Evolutionary conservation across 805 yeast species (phyloP), one percentile per base, ranked within the genome.

Genomic region (Tetrapisispora taiwanensis): DNA sequence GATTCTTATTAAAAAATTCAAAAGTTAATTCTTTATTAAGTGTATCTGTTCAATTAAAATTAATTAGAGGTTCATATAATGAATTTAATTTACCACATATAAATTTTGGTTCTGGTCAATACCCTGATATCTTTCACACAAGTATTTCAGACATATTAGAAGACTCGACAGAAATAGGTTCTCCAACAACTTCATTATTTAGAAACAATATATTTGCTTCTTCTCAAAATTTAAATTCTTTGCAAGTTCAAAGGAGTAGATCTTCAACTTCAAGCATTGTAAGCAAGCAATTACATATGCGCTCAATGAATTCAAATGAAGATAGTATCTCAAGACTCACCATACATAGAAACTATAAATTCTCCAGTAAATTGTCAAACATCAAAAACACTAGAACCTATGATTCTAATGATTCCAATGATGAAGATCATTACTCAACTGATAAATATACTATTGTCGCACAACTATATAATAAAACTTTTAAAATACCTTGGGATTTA

Each of bases 21-120:
- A 85, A 86, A 51, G 78, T 90, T 17, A 90, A 90, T 60, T 81
- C 94, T 2, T 82, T 86, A n/a, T 62, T 83, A 33, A 79, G 74
- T 47, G 48, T 86, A 35, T 71, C 80, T 1, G 66, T 84, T n/a
- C 67, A 69, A 5, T 61, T 84, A 52, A 70, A 67, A 35, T 55
- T 69, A 36, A 51, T 66, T 30, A 63, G 71, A 51, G 76, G 68
- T 32, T 41, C 56, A 7, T 63, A 61, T 42, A 46, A 49, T 13
- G 68, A 63, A 31, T 63, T 63, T 39, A 48, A 50, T 26, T 27
- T 49, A 46, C 60, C 8, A 45, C 44, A 15, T 34, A 40, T 30
- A 1, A 30, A 39, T 20, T 46, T 48, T 27, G 43, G 53, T 4
- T 48, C 54, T 7, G 56, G 58, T 9, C 63, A 60, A 42, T 34